phyloP scores from a whole-genome alignment of 805 yeast species.

The Nakazawaea molendinolei region DNA sequence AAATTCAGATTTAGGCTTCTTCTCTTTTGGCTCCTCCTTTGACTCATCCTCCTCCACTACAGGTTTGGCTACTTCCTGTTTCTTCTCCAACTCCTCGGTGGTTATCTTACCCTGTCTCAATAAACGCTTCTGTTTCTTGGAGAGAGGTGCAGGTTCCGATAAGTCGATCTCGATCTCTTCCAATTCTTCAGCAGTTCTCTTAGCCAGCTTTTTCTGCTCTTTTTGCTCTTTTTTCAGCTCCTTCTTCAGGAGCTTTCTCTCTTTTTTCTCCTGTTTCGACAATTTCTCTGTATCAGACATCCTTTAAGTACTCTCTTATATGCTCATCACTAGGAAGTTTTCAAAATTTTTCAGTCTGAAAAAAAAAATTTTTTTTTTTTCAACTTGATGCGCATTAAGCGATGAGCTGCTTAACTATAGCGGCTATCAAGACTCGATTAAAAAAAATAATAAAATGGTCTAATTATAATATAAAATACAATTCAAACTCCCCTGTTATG shows the following conservation, averaged over 20 bases:
- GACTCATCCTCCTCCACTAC: constrained; percentile 27
- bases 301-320: background rate
- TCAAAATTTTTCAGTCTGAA: background rate
- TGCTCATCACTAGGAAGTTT: background rate
- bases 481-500: too few species aligned
- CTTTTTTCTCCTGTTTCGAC: constrained; percentile 6
- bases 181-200: constrained; percentile 30
- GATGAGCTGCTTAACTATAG: too few species aligned
- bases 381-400: background rate
- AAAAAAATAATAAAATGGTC: too few species aligned
- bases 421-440: background rate
- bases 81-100: constrained; percentile 43
- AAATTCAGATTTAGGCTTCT: constrained; percentile 38
- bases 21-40: constrained; percentile 13
- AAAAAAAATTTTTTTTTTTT: background rate
- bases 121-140: constrained; percentile 85
- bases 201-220: constrained; percentile 28
- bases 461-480: too few species aligned
- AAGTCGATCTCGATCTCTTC: constrained; percentile 67
- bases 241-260: constrained; percentile 18
- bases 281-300: constrained; percentile 6
- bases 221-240: constrained; percentile 30
- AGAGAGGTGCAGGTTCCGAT: constrained; percentile 69
- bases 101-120: constrained; percentile 71
- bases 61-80: constrained; percentile 25